Conservation (phyloP, 345 rosid species). For the Aurinia saxatilis region DNA sequence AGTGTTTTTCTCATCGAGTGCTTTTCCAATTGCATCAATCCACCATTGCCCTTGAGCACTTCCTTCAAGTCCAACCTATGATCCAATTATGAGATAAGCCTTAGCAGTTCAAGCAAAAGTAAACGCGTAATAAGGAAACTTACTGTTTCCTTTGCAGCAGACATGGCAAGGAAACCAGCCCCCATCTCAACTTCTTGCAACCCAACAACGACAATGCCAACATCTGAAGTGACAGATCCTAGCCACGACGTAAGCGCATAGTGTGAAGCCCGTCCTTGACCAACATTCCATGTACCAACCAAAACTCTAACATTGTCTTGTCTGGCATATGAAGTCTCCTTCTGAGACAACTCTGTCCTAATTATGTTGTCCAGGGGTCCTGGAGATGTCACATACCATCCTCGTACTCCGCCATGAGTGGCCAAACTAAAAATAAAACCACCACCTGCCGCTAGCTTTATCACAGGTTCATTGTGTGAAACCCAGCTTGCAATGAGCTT, state of each 20-base stretch:
- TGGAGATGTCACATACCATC: constrained; percentile 83
- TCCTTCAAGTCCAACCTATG: constrained; percentile 97
- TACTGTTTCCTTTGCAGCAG: constrained; percentile 99
- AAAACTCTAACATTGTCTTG: constrained; percentile 52
- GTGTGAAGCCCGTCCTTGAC: constrained; percentile 89
- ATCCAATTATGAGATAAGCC: constrained; percentile 11
- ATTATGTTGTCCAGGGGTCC: constrained; percentile 69
- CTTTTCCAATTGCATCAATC: constrained; percentile 87
- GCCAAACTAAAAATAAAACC: constrained; percentile 77
- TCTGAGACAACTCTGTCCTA: constrained; percentile 53
- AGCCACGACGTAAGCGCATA: constrained; percentile 78
- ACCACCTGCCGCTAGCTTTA: constrained; percentile 66
- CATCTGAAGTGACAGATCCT: constrained; percentile 73
- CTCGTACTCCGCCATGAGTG: constrained; percentile 91
- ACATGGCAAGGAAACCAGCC: constrained; percentile 97
- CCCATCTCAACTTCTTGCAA: constrained; percentile 99
- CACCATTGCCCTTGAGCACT: constrained; percentile 93
- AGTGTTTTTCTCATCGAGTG: constrained; percentile 64
- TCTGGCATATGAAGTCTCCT: constrained; percentile 53
- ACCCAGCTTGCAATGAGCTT: constrained; percentile 76
- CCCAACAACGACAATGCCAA: constrained; percentile 85
- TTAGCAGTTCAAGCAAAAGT: not conserved
- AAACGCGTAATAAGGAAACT: not conserved
- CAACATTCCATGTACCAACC: constrained; percentile 96
- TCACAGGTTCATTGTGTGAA: constrained; percentile 76